A percentile compares a stretch with the other conserved stretches of the same genome.
Conservation (phyloP, 106 monocot genomes). For the Dioscorea alata region DNA sequence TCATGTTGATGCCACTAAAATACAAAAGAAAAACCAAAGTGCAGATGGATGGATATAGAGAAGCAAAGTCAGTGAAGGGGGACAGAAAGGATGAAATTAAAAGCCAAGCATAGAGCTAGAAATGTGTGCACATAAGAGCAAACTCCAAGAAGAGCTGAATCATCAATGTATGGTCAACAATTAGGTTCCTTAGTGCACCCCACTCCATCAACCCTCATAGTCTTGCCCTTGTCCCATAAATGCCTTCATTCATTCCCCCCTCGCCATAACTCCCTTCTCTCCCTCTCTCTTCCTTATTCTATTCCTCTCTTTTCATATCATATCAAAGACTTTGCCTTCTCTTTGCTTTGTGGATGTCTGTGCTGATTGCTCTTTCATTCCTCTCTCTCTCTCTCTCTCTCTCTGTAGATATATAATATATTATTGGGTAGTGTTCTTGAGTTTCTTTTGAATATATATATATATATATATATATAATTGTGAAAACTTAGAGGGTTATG, state of each 20-base stretch:
- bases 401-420: background rate
- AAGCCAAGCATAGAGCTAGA: too few species aligned
- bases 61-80: background rate
- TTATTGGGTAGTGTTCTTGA: too few species aligned
- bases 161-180: too few species aligned
- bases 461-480: too few species aligned
- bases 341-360: background rate
- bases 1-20: too few species aligned
- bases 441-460: too few species aligned
- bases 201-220: background rate
- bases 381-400: background rate
- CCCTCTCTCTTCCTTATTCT: too few species aligned
- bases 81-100: background rate
- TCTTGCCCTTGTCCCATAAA: constrained; percentile 9
- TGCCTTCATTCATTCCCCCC: background rate
- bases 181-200: background rate
- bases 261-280: too few species aligned
- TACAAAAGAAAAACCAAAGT: too few species aligned
- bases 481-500: background rate
- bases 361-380: background rate
- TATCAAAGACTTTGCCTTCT: background rate
- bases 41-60: background rate
- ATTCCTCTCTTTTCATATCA: background rate
- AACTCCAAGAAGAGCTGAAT: too few species aligned
- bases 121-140: too few species aligned